Base-by-base conservation (phyloP, 352 stramenopile genomes). In the Plasmopara halstedii region DNA sequence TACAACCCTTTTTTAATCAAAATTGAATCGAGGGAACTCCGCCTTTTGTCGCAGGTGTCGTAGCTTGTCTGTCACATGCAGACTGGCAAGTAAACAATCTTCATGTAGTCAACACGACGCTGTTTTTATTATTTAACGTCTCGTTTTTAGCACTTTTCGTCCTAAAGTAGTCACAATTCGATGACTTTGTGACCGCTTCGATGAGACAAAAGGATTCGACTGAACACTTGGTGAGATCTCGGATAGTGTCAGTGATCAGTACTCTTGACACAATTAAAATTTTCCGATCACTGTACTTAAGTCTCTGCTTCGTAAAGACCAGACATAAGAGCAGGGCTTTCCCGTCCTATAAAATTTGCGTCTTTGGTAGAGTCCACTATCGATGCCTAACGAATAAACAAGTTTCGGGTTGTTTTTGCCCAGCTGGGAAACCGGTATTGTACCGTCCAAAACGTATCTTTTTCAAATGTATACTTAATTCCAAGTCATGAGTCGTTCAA, bases 361-460 rank as follows among this genome's bases (percentile, higher is more conserved):
- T n/a, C n/a, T n/a, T n/a, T n/a, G n/a, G n/a, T 40, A 36, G 20
- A 22, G 18, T 54, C 37, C 19, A 27, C 33, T 25, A 22, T 44
- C 39, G 23, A 21, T 40, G 21, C 35, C 40, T 21, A 35, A 33
- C 22, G 31, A 32, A 42, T 17, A 22, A 37, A 42, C 29, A 15
- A 19, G 42, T 31, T 26, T 37, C 46, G 20, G 36, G 23, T 45
- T 44, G n/a, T n/a, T n/a, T n/a, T n/a, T n/a, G n/a, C n/a, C n/a
- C 45, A 55, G 25, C 45, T 44, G 36, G 22, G 33, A 46, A 36
- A 57, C 42, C 44, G 52, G 46, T 40, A 54, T 40, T 42, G 40
- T n/a, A 38, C 40, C 33, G 21, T 55, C 46, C 46, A 48, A 60
- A 60, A 50, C 46, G 52, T 60, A 64, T 64, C 50, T 60, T 64